These are phyloP conservation scores for Ascosphaera aggregata DNA, from an alignment of 2,329 filamentous ascomycete species.

Conservation along the genomic window DNA sequence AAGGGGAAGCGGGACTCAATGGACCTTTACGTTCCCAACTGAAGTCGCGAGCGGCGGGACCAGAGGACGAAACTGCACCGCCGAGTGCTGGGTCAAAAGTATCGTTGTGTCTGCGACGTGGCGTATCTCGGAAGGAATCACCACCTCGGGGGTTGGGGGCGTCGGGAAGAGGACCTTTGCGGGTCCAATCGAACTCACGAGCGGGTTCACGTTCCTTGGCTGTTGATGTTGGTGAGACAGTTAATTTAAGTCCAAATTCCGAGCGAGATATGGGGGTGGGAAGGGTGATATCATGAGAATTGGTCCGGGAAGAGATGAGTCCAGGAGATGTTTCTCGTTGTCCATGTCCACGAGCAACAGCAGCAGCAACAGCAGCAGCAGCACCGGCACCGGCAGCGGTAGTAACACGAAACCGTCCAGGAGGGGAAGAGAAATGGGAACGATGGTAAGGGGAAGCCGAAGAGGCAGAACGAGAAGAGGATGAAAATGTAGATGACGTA, in stretches of 20 bases:
- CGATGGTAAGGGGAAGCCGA: not conserved
- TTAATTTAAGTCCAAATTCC: not conserved
- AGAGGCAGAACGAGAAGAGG: not conserved
- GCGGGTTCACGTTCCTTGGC: slow-evolving; percentile 69
- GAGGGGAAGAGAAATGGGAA: not conserved
- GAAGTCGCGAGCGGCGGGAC: slow-evolving; percentile 30
- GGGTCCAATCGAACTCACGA: slow-evolving; percentile 80
- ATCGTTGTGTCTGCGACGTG: not conserved
- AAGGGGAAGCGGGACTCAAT: slow-evolving; percentile 43
- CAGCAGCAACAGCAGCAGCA: too few relatives aligned
- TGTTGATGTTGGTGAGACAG: slow-evolving; percentile 17
- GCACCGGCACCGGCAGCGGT: slow-evolving; percentile 1
- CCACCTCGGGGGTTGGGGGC: slow-evolving; percentile 36
- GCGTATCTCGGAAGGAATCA: not conserved
- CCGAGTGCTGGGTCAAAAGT: not conserved
- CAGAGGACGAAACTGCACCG: not conserved
- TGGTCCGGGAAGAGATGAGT: not conserved
- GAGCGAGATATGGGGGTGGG: not conserved
- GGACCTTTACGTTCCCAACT: slow-evolving; percentile 95
- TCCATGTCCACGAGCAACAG: too few relatives aligned
- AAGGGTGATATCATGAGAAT: not conserved
- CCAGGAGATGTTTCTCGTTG: too few relatives aligned
- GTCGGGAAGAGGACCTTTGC: slow-evolving; percentile 71
- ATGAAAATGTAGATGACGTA: slow-evolving; percentile 34
- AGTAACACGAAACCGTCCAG: not conserved